Conservation (phyloP, 495 filamentous ascomycete species). For the Talaromyces thailandensis region DNA sequence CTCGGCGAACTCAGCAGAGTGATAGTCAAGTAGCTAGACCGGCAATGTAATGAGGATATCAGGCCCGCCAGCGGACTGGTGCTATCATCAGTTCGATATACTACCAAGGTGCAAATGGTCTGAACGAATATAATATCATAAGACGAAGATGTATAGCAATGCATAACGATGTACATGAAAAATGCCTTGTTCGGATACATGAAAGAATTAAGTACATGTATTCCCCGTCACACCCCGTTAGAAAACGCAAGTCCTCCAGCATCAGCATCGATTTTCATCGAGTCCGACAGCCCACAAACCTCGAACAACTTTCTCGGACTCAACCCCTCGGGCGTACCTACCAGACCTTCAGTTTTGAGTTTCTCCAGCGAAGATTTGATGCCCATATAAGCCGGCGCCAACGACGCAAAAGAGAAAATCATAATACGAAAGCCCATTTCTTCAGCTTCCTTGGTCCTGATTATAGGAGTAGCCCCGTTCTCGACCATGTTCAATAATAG, state of each 20-base stretch:
- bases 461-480: conserved; percentile 50
- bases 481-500: conserved; percentile 59
- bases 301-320: conserved; percentile 46
- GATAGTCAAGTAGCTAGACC: too few species aligned
- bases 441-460: conserved; percentile 48
- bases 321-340: conserved; percentile 26
- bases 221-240: conserved; percentile 18
- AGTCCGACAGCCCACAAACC: conserved; percentile 51
- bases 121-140: too few species aligned
- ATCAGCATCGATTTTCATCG: conserved; percentile 44
- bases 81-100: too few species aligned
- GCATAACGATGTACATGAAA: too few species aligned
- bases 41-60: too few species aligned
- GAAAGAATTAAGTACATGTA: too few species aligned
- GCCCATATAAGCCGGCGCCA: conserved; percentile 43
- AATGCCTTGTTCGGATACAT: too few species aligned
- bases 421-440: conserved; percentile 56
- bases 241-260: conserved; percentile 46
- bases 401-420: conserved; percentile 48
- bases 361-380: conserved; percentile 40
- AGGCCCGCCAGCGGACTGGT: too few species aligned
- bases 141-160: too few species aligned
- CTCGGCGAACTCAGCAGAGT: too few species aligned
- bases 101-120: too few species aligned
- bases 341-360: conserved; percentile 40